phyloP scores from a whole-genome alignment of 2,329 filamentous ascomycete species.

The Neofusicoccum parvum region DNA sequence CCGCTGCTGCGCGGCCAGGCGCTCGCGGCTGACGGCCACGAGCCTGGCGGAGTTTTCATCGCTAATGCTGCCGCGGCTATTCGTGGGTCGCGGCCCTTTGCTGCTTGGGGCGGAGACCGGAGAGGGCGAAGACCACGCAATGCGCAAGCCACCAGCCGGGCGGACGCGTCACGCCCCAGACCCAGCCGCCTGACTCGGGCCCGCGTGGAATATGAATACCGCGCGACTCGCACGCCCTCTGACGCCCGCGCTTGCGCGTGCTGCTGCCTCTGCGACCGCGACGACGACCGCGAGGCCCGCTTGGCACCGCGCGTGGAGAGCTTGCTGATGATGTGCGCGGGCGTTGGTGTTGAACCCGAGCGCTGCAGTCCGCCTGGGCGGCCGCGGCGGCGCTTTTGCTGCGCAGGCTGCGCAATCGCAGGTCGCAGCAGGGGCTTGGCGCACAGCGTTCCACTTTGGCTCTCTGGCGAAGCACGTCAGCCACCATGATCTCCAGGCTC shows the following conservation, averaged over 20 bases:
- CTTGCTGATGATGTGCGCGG: neutral
- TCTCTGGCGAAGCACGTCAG: conserved; percentile 1
- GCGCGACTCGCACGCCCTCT: conserved; percentile 14
- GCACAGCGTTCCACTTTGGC: conserved; percentile 9
- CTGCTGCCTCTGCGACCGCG: neutral
- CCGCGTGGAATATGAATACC: conserved; percentile 4
- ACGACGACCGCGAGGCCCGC: neutral
- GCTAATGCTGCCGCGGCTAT: conserved; percentile 11
- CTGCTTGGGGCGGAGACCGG: neutral
- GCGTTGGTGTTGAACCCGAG: neutral
- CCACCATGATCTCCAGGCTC: neutral
- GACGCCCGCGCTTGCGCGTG: conserved; percentile 11
- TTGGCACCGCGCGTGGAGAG: neutral
- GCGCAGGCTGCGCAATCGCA: neutral
- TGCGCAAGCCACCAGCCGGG: conserved; percentile 4
- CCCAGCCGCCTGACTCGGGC: conserved; percentile 6
- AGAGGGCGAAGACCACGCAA: neutral
- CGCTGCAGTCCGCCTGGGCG: neutral
- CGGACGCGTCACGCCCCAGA: conserved; percentile 1
- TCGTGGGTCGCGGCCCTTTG: neutral
- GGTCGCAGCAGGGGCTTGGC: conserved; percentile 5
- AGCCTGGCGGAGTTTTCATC: neutral
- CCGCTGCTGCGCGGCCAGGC: neutral
- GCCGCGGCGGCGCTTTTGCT: neutral
- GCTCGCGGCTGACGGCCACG: neutral